These are phyloP conservation scores for Xylariaceae sp. DNA, from an alignment of 2,329 filamentous ascomycete genomes.

Conservation along the genomic window DNA sequence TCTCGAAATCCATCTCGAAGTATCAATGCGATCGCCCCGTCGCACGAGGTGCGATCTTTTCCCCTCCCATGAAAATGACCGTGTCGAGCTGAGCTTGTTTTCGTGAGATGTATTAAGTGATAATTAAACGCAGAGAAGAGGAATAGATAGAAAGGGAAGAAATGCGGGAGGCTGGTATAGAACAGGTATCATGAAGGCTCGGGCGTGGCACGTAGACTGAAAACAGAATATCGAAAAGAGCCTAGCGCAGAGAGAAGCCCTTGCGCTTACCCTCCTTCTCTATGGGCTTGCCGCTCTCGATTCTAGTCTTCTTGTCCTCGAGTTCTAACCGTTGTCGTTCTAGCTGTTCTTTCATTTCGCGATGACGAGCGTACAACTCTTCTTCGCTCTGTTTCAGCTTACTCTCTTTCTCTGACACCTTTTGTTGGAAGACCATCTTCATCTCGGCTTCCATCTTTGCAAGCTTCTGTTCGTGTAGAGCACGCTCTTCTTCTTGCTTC, in stretches of 20 bases:
- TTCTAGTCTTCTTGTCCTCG: constrained; percentile 94
- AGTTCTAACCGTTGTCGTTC: constrained; percentile 91
- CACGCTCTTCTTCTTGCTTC: constrained; percentile 99
- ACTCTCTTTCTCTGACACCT: constrained; percentile 99
- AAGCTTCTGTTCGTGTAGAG: constrained; percentile 98
- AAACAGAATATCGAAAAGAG: constrained; percentile 25
- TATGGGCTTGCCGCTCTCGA: constrained; percentile 92
- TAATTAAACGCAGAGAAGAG: constrained; percentile 44
- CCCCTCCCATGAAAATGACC: constrained; percentile 21
- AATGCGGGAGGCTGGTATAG: constrained; percentile 55
- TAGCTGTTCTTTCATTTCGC: constrained; percentile 99
- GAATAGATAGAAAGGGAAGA: constrained; percentile 44
- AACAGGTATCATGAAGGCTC: constrained; percentile 56
- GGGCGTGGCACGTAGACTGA: constrained; percentile 49
- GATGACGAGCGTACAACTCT: constrained; percentile 94
- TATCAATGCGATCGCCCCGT: constrained; percentile 9
- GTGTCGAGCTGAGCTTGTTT: constrained; percentile 29
- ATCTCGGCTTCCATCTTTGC: constrained; percentile 99
- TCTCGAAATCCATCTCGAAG: constrained; percentile 20
- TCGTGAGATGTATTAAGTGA: constrained; percentile 41
- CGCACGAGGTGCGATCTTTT: constrained; percentile 5
- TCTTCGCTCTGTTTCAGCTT: constrained; percentile 99
- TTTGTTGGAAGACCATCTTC: constrained; percentile 99
- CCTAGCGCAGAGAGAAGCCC: constrained; percentile 96
- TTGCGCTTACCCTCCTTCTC: constrained; percentile 99